Percentiles rank a stretch among this genome's conserved stretches.
These are phyloP conservation scores for Malassezia dermatis DNA, from an alignment of 1,284 basidiomycete genomes.

Conservation along the genomic window DNA sequence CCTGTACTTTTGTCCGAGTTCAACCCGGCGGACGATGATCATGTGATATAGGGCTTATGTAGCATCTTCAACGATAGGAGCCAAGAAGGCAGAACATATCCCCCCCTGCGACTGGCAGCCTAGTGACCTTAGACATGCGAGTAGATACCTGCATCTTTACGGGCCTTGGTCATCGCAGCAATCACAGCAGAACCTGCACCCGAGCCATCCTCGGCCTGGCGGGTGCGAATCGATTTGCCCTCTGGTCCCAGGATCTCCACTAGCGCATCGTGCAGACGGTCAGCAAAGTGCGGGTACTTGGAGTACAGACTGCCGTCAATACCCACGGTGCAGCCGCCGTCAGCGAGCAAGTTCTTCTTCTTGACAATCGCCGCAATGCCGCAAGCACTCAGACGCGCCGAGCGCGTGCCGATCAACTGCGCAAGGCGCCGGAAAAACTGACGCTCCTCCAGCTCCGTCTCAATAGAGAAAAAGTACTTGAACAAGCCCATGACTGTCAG, in stretches of 20 bases:
- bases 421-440: slow-evolving; percentile 55
- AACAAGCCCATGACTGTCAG: slow-evolving; percentile 94
- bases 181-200: slow-evolving; percentile 45
- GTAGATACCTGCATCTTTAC: slow-evolving; percentile 31
- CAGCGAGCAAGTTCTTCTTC: slow-evolving; percentile 42
- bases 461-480: slow-evolving; percentile 50
- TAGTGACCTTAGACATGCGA: slow-evolving; percentile 14
- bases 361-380: slow-evolving; percentile 42
- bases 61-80: slow-evolving; percentile 12
- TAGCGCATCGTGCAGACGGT: slow-evolving; percentile 42
- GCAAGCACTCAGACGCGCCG: slow-evolving; percentile 40
- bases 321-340: slow-evolving; percentile 37
- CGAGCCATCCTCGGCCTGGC: slow-evolving; percentile 44
- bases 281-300: slow-evolving; percentile 44
- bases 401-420: slow-evolving; percentile 54
- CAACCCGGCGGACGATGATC: not conserved
- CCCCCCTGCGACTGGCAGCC: not conserved
- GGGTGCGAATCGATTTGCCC: slow-evolving; percentile 30
- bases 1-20: not conserved
- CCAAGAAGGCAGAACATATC: not conserved
- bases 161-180: slow-evolving; percentile 42
- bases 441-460: slow-evolving; percentile 42
- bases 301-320: slow-evolving; percentile 38
- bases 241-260: slow-evolving; percentile 44
- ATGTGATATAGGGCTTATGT: not conserved